These are phyloP conservation scores for Trametes meyenii DNA, from an alignment of 768 basidiomycete species.

Conservation along the genomic window DNA sequence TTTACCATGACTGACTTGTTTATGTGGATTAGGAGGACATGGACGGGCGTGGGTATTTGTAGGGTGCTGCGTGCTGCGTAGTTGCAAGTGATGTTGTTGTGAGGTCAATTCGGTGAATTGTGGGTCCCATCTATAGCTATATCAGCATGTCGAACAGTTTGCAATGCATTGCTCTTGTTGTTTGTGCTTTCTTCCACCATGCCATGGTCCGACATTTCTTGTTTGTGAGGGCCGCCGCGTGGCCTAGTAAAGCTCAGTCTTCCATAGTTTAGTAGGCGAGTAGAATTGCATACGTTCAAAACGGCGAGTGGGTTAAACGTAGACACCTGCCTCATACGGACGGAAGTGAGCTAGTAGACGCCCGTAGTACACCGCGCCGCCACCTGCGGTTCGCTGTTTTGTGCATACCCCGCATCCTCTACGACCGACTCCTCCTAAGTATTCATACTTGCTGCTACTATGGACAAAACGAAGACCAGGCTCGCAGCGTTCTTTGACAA, in stretches of 20 bases:
- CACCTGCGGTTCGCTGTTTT: not conserved
- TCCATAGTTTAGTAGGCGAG: no score
- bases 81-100: not conserved
- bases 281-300: not conserved
- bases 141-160: not conserved
- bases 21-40: no score
- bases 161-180: not conserved
- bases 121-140: not conserved
- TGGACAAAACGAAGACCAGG: slow-evolving; percentile 70
- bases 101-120: not conserved
- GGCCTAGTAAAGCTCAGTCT: no score
- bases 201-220: no score
- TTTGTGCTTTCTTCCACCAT: not conserved
- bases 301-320: not conserved
- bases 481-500: slow-evolving; percentile 84
- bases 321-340: slow-evolving; percentile 7
- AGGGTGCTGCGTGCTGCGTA: no score
- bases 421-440: not conserved
- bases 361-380: not conserved
- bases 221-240: no score
- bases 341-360: not conserved
- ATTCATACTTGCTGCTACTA: slow-evolving; percentile 26
- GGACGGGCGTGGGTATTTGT: no score
- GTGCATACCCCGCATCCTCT: not conserved
- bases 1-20: not conserved